Base-by-base conservation (phyloP, 129 eudicot species). In the Flaveria robusta region DNA sequence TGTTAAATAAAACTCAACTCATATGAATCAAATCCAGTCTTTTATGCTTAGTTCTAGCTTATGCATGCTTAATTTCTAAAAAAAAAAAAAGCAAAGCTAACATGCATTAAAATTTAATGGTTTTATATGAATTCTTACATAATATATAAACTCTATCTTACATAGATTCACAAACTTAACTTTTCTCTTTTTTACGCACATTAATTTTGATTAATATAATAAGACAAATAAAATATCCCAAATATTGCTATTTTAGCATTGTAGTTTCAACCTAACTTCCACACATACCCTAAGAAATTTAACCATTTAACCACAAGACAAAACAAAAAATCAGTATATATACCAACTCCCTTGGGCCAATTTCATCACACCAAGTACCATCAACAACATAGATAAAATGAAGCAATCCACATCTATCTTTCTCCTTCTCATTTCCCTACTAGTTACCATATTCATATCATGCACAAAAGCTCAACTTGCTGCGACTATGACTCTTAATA, bases 401-500 rank as follows among this genome's bases (percentile, higher is more conserved):
- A 74, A 58, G 77, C 69, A 20, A 14, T 18, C 24, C 14, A 22
- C 16, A 20, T 1, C 22, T 58, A 3, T 27, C 56, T 41, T 58
- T 16, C 51, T 59, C 56, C 1, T 73, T 74, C 52, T 74, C 43
- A 4, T 74, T 42, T 13, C 55, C 58, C 23, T 73, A 8, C 50
- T 41, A 23, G 22, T 37, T 58, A 39, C 39, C n/a, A 7, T 74
- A 5, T 13, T 22, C 54, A 9, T 56, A 14, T 73, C 66, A 0
- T 41, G 7, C 29, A 58, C 22, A 14, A 13, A 22, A 56, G 77
- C 39, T 8, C 43, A 73, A 39, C 22, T 41, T 2, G 2, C 26
- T 0, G 79, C 65, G 5, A 75, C 71, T 19, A 19, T 75, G 41
- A 75, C 79, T 12, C 1, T 75, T 27, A 81, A 81, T 11, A 73